Evolutionary conservation across 495 filamentous ascomycete species (phyloP), one percentile per base, ranked within the genome.

Genomic region (Daldinia caldariorum): DNA sequence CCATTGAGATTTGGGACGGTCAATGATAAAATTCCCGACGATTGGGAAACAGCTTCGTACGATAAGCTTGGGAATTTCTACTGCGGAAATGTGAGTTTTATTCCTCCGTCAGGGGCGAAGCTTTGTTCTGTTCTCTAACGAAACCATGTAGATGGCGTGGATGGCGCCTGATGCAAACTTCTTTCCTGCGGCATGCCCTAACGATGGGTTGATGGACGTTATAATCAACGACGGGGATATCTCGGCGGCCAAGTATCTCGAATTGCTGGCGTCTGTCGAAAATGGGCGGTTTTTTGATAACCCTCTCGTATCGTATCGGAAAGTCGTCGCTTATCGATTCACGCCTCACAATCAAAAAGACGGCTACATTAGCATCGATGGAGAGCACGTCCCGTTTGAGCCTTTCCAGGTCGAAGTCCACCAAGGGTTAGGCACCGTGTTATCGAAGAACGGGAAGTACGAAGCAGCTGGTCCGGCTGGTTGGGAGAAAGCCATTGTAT

Each of bases 341-440:
- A 87, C 90, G 0, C 95, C 95, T 0, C 89, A 88, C 20, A 80
- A 86, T 55, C 82, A 88, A 81, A 66, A 84, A 81, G 83, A 85
- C 51, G 93, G 95, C 4, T 95, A 92, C 79, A 94, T 99, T 78
- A 94, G 93, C 75, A 92, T 99, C 72, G 95, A 99, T 71, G 95
- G 95, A 29, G 95, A 99, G 78, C 82, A 87, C 22, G 81, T 96
- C 10, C 91, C 92, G 1, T 97, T 94, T 72, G 89, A 89, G 62
- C 89, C 92, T 0, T 94, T 97, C 77, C 95, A 99, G 80, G 92
- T 88, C 8, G 95, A 99, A 80, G 81, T 97, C 13, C 92, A 97
- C 80, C 84, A 85, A 51, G 92, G 93, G 0, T 81, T 98, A 26
- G 95, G 92, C n/a, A 93, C 91, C 1, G 90, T 92, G 29, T 80